Evolutionary conservation across 805 yeast genomes (phyloP).

Genomic region (Nakazawaea pomicola): DNA sequence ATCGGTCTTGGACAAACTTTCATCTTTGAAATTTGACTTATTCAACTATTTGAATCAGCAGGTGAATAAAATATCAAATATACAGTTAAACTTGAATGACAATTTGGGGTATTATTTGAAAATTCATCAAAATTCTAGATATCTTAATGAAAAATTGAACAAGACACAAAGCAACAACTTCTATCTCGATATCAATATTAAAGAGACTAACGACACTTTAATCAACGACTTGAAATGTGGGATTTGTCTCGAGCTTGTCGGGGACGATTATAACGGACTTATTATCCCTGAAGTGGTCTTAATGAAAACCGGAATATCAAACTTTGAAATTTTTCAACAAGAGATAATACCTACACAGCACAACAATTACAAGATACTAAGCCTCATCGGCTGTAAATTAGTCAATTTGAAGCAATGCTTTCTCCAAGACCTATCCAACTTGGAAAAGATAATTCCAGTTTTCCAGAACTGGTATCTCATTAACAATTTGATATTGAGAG

Average conservation of each 20-base stretch:
- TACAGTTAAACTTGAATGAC: constrained; percentile 2
- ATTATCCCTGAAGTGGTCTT: constrained; percentile 9
- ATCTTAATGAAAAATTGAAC: constrained; percentile 30
- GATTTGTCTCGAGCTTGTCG: background rate
- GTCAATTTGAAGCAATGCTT: constrained; percentile 3
- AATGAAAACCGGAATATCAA: constrained; percentile 1
- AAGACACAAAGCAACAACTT: constrained; percentile 20
- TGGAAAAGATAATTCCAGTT: background rate
- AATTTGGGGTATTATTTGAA: constrained; percentile 25
- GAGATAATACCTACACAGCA: background rate
- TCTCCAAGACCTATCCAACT: background rate
- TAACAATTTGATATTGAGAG: constrained; percentile 1
- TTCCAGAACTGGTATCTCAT: constrained; percentile 10
- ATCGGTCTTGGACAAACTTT: constrained; percentile 9
- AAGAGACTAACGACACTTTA: constrained; percentile 1
- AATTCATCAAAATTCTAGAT: constrained; percentile 30
- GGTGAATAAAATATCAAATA: background rate
- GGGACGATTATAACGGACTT: background rate
- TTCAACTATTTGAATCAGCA: constrained; percentile 9
- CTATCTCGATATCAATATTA: constrained; percentile 6
- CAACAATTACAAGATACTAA: background rate
- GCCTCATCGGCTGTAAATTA: constrained; percentile 2
- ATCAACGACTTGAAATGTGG: constrained; percentile 11
- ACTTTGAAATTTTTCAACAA: background rate
- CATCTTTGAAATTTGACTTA: constrained; percentile 11